These are phyloP conservation scores for Trifolium fragiferum DNA, from an alignment of 306 rosid genomes.

Conservation along the genomic window DNA sequence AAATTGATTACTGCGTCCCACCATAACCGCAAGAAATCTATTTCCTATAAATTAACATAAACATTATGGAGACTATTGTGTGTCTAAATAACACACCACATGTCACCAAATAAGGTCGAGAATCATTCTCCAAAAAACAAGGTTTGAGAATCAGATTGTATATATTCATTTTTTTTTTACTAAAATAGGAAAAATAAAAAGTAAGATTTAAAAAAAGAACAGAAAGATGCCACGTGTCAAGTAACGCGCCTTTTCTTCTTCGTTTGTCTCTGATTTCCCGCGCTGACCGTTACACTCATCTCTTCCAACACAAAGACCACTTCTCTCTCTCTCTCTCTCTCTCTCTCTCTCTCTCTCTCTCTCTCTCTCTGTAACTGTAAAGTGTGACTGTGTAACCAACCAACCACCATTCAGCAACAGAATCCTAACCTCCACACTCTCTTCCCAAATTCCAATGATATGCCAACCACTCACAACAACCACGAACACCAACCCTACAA, in stretches of 20 bases:
- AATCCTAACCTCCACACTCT: background rate
- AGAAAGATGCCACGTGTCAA: background rate
- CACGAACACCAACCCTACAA: conserved; percentile 55
- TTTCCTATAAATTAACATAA: no score
- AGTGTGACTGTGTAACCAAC: no score
- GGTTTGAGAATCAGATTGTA: background rate
- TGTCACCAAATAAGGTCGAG: no score
- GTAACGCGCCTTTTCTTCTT: conserved; percentile 21
- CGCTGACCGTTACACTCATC: conserved; percentile 29
- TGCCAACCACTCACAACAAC: conserved; percentile 33
- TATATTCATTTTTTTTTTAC: background rate
- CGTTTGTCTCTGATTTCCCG: background rate
- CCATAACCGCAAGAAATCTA: no score
- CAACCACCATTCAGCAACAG: background rate
- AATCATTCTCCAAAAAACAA: no score
- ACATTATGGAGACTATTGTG: no score
- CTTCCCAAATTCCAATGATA: conserved; percentile 9
- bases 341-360: background rate
- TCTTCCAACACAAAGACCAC: background rate
- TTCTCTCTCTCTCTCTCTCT: background rate
- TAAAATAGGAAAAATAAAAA: background rate
- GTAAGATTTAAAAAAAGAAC: background rate
- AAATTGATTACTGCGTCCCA: no score
- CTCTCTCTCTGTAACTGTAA: background rate
- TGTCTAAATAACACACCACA: no score